Evolutionary conservation across 2,329 filamentous ascomycete species (phyloP), one percentile per base, ranked within the genome.

Genomic region (Fusarium pseudoanthophilum): DNA sequence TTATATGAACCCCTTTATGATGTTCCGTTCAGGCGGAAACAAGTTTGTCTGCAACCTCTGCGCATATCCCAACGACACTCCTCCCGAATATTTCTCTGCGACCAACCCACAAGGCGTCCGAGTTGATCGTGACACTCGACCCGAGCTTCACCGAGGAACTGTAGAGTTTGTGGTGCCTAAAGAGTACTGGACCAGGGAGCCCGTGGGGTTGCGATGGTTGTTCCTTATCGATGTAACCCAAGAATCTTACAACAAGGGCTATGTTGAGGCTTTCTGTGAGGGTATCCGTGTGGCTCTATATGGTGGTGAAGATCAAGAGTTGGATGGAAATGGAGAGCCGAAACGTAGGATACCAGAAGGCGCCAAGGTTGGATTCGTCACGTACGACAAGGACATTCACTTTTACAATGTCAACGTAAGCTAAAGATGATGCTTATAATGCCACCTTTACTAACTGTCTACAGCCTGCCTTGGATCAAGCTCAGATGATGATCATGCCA

Each of bases 1-100:
- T 20, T 99, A 99, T 83, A 97, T 99, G 84, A 99, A 99, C 80
- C 96, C 96, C 4, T 99, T 99, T 81, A 98, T 99, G 96, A 93
- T 95, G 80, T 99, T 99, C 87, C 90, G 93, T 67, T 92, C 93
- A 21, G 95, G 95, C 42, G 96, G 96, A 64, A 97, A 95, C 84
- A 97, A 97, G 81, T 97, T 97, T 81, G 94, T 97, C 59, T 99
- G 96, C 85, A 99, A 99, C 80, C 93, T 99, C 84, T 99, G 96
- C 85, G 96, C 93, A 28, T 97, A 98, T 81, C 95, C 96, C 56
- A 99, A 98, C 80, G 96, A 99, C 79, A 97, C 97, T 1, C 87
- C 94, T 0, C 84, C 93, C 3, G 95, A 98, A 80, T 99, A 99
- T 83, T 99, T 97, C 81, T 93, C 94, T 61, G 95, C 96, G 24